phyloP scores from a whole-genome alignment of 768 basidiomycete genomes.

The Astraeus odoratus region DNA sequence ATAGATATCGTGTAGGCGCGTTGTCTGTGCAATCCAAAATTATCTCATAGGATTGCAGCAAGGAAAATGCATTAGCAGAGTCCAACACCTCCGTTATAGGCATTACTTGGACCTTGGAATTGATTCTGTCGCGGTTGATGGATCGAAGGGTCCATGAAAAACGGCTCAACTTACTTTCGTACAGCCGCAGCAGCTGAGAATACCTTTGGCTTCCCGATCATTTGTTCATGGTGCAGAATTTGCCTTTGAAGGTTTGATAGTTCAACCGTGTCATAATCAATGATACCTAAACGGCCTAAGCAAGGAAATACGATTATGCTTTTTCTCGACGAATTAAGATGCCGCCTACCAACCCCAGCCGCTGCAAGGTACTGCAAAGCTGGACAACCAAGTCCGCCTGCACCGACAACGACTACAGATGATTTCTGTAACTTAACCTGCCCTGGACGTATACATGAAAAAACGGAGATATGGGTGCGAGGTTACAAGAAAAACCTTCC shows the following conservation, averaged over 20 bases:
- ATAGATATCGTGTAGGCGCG: slow-evolving; percentile 82
- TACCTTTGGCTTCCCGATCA: slow-evolving; percentile 74
- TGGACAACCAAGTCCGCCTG: slow-evolving; percentile 94
- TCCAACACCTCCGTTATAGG: slow-evolving; percentile 47
- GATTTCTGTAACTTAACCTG: slow-evolving; percentile 76
- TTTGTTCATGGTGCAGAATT: slow-evolving; percentile 71
- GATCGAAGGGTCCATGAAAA: background rate
- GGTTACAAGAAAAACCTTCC: slow-evolving; percentile 42
- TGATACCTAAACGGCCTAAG: slow-evolving; percentile 73
- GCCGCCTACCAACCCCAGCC: slow-evolving; percentile 75
- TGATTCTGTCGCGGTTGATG: slow-evolving; percentile 47
- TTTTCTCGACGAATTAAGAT: background rate
- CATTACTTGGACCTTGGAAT: slow-evolving; percentile 60
- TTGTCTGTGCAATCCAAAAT: slow-evolving; percentile 96
- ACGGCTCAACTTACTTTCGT: slow-evolving; percentile 39
- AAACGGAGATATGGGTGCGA: background rate
- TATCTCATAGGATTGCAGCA: slow-evolving; percentile 62
- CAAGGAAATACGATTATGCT: slow-evolving; percentile 6
- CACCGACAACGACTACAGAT: slow-evolving; percentile 83
- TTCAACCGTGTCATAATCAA: slow-evolving; percentile 87
- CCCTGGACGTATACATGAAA: slow-evolving; percentile 37
- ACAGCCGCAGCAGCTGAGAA: slow-evolving; percentile 72
- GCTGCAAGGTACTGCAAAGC: slow-evolving; percentile 91
- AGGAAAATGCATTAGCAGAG: slow-evolving; percentile 53
- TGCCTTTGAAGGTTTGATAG: slow-evolving; percentile 89